Evolutionary conservation across 2,329 filamentous ascomycete species (phyloP), one percentile per base, ranked within the genome.

Genomic region (Paecilomyces sp.): DNA sequence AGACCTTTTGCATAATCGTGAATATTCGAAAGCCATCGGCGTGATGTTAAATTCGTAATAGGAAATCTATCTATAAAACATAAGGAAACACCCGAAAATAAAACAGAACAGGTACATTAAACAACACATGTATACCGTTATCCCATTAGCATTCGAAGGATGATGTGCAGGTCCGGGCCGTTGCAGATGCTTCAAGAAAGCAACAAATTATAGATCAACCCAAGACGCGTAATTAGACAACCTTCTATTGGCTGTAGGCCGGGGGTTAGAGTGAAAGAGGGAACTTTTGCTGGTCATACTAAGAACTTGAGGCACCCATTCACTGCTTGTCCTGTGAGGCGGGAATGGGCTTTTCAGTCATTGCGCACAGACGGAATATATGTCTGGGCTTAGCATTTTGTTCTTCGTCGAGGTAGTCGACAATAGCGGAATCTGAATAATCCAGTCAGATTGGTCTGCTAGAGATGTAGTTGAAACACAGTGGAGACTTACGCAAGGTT

Each of bases 301-400:
- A 33, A 33, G 8, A 33, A 9, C 31, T 12, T 33, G 5, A 9
- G n/a, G 6, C 2, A 22, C 6, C 18, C 13, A 18, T 22, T 47
- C 7, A 47, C 41, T 1, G 18, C 22, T 53, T 71, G 54, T 73
- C 65, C 54, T 72, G 68, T 56, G 72, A 71, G 36, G 78, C 77
- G 4, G 79, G 77, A 59, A 81, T 77, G 1, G 80, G 80, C 62
- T 80, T 76, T 68, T 82, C 80, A 22, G 74, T 78, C 69, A 82
- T 73, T 9, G 79, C 77, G 64, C 74, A 74, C 30, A 82, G 72
- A n/a, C 79, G 79, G 72, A 82, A 81, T 54, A 81, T 77, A 64
- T 81, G 80, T 53, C 79, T 72, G 47, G 78, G 72, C 66, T 79
- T 76, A 2, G 76, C 76, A 54, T 74, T 74, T 51, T 75, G 73